These are phyloP conservation scores for Multifurca ochricompacta DNA, from an alignment of 768 basidiomycete species.

Conservation along the genomic window DNA sequence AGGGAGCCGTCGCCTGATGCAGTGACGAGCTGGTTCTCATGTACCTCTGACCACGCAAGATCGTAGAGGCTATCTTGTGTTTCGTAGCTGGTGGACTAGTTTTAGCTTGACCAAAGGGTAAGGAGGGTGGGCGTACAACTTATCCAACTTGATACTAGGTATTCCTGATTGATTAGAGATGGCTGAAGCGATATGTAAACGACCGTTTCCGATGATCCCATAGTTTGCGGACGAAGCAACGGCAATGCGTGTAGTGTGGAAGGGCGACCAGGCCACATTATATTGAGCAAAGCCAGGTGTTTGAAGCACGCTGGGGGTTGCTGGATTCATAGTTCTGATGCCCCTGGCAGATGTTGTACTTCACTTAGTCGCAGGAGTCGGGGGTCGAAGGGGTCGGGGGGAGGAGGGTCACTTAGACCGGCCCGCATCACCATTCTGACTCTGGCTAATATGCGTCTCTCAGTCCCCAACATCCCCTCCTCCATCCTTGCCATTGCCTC, in stretches of 20 bases:
- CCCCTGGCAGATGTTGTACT: not conserved
- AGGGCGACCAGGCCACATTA: conserved; percentile 77
- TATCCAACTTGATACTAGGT: conserved; percentile 47
- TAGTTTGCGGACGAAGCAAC: conserved; percentile 87
- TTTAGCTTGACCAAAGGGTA: conserved; percentile 16
- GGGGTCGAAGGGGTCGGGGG: too few species aligned
- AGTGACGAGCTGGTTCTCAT: conserved; percentile 89
- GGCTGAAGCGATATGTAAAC: conserved; percentile 63
- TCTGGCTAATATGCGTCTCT: conserved; percentile 61
- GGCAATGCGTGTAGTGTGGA: conserved; percentile 65
- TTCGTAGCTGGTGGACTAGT: conserved; percentile 63
- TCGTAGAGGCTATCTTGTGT: conserved; percentile 88
- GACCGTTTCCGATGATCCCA: conserved; percentile 91
- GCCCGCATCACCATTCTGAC: too few species aligned
- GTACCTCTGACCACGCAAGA: conserved; percentile 89
- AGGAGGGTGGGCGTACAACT: conserved; percentile 47
- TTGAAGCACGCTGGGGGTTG: conserved; percentile 45
- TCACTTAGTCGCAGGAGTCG: too few species aligned
- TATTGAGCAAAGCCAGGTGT: conserved; percentile 86
- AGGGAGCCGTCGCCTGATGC: conserved; percentile 88
- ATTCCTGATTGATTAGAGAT: conserved; percentile 39
- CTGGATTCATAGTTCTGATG: conserved; percentile 29
- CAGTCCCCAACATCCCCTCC: conserved; percentile 68
- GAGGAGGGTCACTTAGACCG: not conserved
- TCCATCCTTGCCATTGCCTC: conserved; percentile 40